These are phyloP conservation scores for Cryptococcus maquisensis DNA, from an alignment of 1,284 basidiomycete species.

Conservation along the genomic window DNA sequence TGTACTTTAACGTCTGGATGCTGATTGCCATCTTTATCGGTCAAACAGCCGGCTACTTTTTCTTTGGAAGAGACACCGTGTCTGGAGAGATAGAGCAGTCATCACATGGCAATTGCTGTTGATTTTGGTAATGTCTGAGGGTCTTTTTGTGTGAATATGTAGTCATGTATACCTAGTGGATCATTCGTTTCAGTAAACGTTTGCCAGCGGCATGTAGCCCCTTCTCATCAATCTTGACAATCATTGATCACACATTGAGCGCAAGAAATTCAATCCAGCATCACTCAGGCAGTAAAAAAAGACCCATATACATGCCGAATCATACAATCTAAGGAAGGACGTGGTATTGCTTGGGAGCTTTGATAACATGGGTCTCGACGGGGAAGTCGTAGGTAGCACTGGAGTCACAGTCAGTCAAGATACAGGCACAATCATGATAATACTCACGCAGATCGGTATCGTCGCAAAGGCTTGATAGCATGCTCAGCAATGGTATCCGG, in stretches of 20 bases:
- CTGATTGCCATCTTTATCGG: conserved; percentile 48
- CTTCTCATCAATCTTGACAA: background rate
- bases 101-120: conserved; percentile 8
- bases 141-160: background rate
- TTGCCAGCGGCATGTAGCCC: too few species aligned
- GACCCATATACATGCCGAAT: conserved; percentile 2
- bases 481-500: conserved; percentile 85
- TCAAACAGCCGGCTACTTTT: conserved; percentile 37
- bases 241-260: background rate
- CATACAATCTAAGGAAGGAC: conserved; percentile 47
- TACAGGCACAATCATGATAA: background rate
- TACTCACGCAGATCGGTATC: conserved; percentile 71
- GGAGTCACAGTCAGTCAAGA: conserved; percentile 2
- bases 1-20: conserved; percentile 50
- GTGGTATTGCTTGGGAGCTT: conserved; percentile 50
- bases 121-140: background rate
- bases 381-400: conserved; percentile 48
- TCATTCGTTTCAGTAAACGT: too few species aligned
- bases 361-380: conserved; percentile 48
- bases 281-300: background rate
- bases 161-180: background rate
- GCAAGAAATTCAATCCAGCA: background rate
- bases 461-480: conserved; percentile 84
- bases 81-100: conserved; percentile 3
- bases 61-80: conserved; percentile 38